Evolutionary conservation across 139 green algal species (phyloP).

Genomic region (Micractinium conductrix): DNA sequence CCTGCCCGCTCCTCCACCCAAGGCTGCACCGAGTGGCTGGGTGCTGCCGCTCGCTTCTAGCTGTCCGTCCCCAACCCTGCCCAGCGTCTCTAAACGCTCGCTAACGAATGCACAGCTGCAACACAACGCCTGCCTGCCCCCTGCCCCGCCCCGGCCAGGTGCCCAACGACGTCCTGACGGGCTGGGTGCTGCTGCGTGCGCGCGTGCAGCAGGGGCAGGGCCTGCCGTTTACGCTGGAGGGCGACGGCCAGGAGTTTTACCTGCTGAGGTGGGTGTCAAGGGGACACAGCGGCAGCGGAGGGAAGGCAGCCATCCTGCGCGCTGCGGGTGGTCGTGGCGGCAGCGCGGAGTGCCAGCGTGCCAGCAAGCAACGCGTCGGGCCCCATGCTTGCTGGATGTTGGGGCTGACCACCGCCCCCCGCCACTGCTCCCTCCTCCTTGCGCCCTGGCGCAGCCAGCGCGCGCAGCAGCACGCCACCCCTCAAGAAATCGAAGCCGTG

Average conservation of each 20-base stretch:
- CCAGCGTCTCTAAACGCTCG: neutral
- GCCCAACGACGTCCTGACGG: conserved; percentile 6
- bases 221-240: neutral
- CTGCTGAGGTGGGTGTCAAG: conserved; percentile 26
- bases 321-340: no score
- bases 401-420: no score
- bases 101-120: neutral
- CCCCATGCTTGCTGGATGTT: no score
- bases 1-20: no score
- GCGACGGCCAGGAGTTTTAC: conserved; percentile 28
- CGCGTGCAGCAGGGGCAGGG: neutral
- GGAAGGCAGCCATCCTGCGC: no score
- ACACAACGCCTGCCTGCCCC: no score
- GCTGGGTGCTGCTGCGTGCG: conserved; percentile 32
- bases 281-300: no score
- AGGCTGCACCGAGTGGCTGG: no score
- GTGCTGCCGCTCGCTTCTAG: neutral
- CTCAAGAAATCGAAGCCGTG: conserved; percentile 8
- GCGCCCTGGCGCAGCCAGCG: conserved; percentile 27
- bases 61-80: neutral
- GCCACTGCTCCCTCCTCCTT: neutral
- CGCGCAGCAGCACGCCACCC: conserved; percentile 32
- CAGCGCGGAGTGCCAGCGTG: no score
- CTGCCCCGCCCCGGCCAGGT: neutral
- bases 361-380: no score